Percentiles rank a stretch among this genome's conserved stretches.
phyloP scores from a whole-genome alignment of 179 eudicot species.

The Sideroxylon spinosum region DNA sequence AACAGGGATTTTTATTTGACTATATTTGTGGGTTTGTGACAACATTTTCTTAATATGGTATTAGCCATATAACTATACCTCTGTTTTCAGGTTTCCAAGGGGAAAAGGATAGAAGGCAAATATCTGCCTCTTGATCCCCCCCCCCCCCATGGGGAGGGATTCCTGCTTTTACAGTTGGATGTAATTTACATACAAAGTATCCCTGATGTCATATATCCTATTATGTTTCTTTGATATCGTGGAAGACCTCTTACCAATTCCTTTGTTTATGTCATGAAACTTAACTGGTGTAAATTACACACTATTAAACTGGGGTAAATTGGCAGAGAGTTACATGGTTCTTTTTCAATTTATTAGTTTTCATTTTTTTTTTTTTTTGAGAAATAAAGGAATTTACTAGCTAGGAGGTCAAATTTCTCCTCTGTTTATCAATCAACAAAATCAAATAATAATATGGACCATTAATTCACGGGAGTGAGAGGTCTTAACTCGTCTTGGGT shows the following conservation, averaged over 20 bases:
- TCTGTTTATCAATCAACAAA: too few species aligned
- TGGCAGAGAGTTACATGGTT: too few species aligned
- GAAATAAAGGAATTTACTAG: too few species aligned
- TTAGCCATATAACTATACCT: slow-evolving; percentile 1
- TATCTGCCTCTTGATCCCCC: not conserved
- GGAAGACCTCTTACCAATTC: not conserved
- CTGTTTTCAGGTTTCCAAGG: not conserved
- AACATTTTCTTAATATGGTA: not conserved
- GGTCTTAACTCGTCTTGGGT: too few species aligned
- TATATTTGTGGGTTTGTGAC: slow-evolving; percentile 12
- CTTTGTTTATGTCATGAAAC: not conserved
- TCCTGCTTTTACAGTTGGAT: not conserved
- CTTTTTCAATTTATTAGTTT: not conserved
- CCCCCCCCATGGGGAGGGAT: not conserved
- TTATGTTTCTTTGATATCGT: not conserved
- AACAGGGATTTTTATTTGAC: not conserved
- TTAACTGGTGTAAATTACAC: not conserved
- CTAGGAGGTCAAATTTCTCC: too few species aligned
- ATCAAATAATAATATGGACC: too few species aligned
- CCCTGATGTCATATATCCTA: not conserved
- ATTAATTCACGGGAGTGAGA: too few species aligned
- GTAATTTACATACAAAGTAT: slow-evolving; percentile 1
- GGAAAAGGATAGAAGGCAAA: not conserved
- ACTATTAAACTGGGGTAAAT: too few species aligned
- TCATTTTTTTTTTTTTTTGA: too few species aligned